phyloP scores from a whole-genome alignment of 805 yeast genomes.

The Candida tibetensis region DNA sequence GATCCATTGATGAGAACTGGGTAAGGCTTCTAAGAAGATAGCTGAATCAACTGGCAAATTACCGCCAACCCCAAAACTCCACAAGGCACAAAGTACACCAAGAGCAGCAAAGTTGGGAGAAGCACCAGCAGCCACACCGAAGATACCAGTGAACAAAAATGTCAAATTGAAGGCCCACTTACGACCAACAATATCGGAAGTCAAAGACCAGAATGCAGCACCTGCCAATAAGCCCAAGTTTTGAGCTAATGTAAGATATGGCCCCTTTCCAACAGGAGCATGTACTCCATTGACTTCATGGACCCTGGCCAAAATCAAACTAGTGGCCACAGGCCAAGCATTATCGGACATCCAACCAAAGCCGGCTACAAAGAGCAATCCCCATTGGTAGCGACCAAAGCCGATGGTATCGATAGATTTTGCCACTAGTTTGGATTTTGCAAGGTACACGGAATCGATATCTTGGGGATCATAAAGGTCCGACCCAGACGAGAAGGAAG shows the following conservation, averaged over 20 bases:
- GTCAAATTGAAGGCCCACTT: constrained; percentile 26
- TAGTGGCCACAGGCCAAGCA: constrained; percentile 39
- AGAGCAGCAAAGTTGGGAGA: constrained; percentile 22
- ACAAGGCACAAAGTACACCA: constrained; percentile 20
- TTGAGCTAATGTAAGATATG: constrained; percentile 40
- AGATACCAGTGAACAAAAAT: constrained; percentile 23
- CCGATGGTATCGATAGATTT: constrained; percentile 37
- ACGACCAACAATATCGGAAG: constrained; percentile 24
- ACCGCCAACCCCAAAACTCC: constrained; percentile 29
- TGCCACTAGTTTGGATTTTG: constrained; percentile 33
- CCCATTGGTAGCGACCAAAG: constrained; percentile 26
- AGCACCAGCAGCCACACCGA: constrained; percentile 20
- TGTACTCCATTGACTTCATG: constrained; percentile 37
- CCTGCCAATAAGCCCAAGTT: constrained; percentile 25
- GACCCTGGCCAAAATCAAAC: constrained; percentile 30
- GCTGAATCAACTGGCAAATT: constrained; percentile 26
- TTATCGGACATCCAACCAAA: constrained; percentile 38
- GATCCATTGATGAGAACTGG: constrained; percentile 22
- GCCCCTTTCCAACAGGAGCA: constrained; percentile 29
- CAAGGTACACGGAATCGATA: constrained; percentile 10
- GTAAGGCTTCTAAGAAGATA: constrained; percentile 24
- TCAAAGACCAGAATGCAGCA: constrained; percentile 23
- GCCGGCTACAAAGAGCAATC: constrained; percentile 24
- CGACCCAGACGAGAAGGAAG: constrained; percentile 1
- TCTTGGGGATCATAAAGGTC: constrained; percentile 11